phyloP scores from a whole-genome alignment of 83 land plant species.

The Picea abies region DNA sequence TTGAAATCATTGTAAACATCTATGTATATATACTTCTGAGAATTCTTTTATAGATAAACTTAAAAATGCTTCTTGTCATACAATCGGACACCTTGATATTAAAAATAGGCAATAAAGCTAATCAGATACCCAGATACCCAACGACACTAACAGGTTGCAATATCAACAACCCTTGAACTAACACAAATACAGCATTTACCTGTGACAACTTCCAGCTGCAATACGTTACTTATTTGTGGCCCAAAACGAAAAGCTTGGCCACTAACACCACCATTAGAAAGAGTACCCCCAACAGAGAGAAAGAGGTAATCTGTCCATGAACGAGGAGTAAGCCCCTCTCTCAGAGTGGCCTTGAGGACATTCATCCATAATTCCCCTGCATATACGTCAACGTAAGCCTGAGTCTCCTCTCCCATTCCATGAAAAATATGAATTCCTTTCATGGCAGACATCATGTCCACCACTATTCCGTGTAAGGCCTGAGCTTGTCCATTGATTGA shows the following conservation, averaged over 20 bases:
- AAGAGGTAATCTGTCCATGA: slow-evolving; percentile 81
- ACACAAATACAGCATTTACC: slow-evolving; percentile 22
- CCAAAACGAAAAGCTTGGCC: slow-evolving; percentile 74
- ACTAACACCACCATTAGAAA: slow-evolving; percentile 79
- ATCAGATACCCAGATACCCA: not conserved
- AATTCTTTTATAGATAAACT: not conserved
- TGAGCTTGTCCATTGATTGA: too few species aligned
- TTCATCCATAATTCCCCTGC: slow-evolving; percentile 93
- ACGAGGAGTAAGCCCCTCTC: slow-evolving; percentile 55
- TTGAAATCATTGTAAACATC: not conserved
- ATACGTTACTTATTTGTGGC: too few species aligned
- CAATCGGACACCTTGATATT: not conserved
- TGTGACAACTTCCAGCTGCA: slow-evolving; percentile 80
- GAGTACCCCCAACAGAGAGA: slow-evolving; percentile 79
- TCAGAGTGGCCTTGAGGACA: slow-evolving; percentile 43
- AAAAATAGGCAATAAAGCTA: not conserved
- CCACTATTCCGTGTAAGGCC: too few species aligned
- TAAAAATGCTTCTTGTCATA: too few species aligned
- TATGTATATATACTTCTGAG: not conserved
- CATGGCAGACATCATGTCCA: too few species aligned
- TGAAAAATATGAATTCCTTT: too few species aligned
- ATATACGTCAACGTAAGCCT: too few species aligned
- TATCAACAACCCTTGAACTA: not conserved
- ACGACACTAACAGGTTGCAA: not conserved
- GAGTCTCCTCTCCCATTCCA: too few species aligned